A percentile compares a stretch with the other conserved stretches of the same genome.
Conservation (phyloP, 2,329 filamentous ascomycete genomes). For the Alternaria tenuissima region DNA sequence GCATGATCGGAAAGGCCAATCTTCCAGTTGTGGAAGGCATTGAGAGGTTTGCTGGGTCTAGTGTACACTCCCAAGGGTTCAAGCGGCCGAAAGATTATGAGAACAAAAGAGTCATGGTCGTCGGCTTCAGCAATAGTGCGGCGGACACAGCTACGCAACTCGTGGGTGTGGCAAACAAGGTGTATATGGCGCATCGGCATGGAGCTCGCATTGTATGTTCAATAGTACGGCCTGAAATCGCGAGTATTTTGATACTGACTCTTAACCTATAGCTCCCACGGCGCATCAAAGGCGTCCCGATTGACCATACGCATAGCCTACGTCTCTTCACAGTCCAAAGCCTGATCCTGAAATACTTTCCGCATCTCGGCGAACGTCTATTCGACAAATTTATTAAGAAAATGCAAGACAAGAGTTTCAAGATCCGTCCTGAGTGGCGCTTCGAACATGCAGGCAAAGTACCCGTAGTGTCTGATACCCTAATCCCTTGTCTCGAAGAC, state of each 20-base stretch:
- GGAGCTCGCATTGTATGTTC: conserved; percentile 28
- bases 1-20: conserved; percentile 25
- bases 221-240: neutral
- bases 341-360: conserved; percentile 23
- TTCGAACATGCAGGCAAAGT: conserved; percentile 29
- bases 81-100: conserved; percentile 23
- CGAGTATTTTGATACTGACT: neutral
- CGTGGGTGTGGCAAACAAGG: conserved; percentile 25
- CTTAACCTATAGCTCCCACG: conserved; percentile 22
- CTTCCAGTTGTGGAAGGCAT: conserved; percentile 26
- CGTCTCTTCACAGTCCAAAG: conserved; percentile 23
- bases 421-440: conserved; percentile 32
- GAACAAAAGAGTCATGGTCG: conserved; percentile 32
- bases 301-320: conserved; percentile 26
- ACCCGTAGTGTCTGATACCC: conserved; percentile 30
- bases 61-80: conserved; percentile 24
- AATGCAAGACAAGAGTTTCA: conserved; percentile 33
- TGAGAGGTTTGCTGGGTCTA: conserved; percentile 26
- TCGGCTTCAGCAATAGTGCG: conserved; percentile 38
- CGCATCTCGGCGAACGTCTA: conserved; percentile 19
- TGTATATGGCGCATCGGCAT: conserved; percentile 37
- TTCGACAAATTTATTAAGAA: conserved; percentile 31
- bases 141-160: conserved; percentile 36
- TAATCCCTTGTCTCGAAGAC: conserved; percentile 25
- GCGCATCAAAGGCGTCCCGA: conserved; percentile 19